phyloP scores from a whole-genome alignment of 2,329 filamentous ascomycete genomes.

The Fusarium haematococcum region DNA sequence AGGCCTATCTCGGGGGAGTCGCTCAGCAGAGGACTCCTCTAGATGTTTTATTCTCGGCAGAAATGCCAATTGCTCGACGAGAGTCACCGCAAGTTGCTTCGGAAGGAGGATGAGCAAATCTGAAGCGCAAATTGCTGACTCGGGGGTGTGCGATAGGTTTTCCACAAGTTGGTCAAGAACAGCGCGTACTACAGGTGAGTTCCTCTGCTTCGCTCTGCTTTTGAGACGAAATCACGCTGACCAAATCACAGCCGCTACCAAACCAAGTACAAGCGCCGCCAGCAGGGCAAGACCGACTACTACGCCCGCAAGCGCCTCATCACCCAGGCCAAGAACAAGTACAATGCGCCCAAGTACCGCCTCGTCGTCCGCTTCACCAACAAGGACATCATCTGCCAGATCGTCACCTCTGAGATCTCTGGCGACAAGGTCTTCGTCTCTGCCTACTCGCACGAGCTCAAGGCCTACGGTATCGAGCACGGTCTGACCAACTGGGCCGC shows the following conservation, averaged over 20 bases:
- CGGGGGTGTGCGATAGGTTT: conserved; percentile 77
- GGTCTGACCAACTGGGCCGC: conserved; percentile 99
- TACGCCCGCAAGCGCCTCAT: conserved; percentile 99
- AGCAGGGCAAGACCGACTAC: conserved; percentile 99
- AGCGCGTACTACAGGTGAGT: conserved; percentile 98
- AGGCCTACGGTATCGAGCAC: conserved; percentile 96
- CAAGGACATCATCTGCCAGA: conserved; percentile 99
- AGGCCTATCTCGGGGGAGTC: conserved; percentile 51
- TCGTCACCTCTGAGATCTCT: conserved; percentile 94
- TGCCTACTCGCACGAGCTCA: conserved; percentile 97
- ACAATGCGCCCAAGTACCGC: conserved; percentile 99
- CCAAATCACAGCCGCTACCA: conserved; percentile 83
- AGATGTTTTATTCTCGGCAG: conserved; percentile 50
- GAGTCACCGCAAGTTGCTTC: conserved; percentile 99
- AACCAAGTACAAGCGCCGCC: conserved; percentile 99
- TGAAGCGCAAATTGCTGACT: conserved; percentile 99
- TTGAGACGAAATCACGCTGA: conserved; percentile 36
- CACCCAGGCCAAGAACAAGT: conserved; percentile 99
- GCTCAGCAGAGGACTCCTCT: conserved; percentile 22
- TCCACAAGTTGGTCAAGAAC: conserved; percentile 97
- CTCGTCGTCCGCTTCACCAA: conserved; percentile 99
- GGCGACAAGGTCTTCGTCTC: conserved; percentile 97
- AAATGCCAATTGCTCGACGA: conserved; percentile 61
- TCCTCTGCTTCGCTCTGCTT: neutral
- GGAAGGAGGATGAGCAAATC: conserved; percentile 73